Evolutionary conservation across 257 asterid species (phyloP), one percentile per base, ranked within the genome.

Genomic region (Rubia yunnanensis): DNA sequence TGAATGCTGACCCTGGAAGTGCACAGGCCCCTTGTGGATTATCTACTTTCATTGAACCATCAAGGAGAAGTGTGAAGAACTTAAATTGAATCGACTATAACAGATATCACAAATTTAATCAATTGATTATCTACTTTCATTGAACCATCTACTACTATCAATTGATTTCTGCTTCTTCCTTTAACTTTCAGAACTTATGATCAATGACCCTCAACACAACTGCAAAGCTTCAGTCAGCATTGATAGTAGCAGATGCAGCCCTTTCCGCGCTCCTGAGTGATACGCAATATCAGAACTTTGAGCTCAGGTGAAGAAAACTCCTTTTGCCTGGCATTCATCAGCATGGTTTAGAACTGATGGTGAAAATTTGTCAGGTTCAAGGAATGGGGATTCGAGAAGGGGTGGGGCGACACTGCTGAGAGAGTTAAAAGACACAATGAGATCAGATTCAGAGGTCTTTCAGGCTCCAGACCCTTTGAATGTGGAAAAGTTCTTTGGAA

Each of bases 381-480:
- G 31, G 92, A 88, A 63, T 86, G 95, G 96, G 98, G 98, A 1
- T 88, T 91, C n/a, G 96, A 86, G 78, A 88, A 78, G 69, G 98
- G 98, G 60, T 91, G 98, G 98, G 98, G 98, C 7, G 84, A 83
- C 67, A 86, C 81, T 32, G 98, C 96, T 10, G 91, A 78, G 69
- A 83, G 95, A 80, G 96, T 86, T 69, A 60, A n/a, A 32, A 49
- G 96, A 80, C 49, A 87, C 87, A 41, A 89, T 92, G 91, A 83
- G 82, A 46, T 80, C 91, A 9, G 88, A 84, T 44, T 92, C 89
- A 0, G 95, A 92, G 67, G 77, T 87, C 32, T 78, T 92, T 10
- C 96, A 92, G 68, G 96, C 96, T 56, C 98, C 96, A 8, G 96
- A 87, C 70, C 92, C 96, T 18, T 31, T 67, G 35, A 79, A 84